Percentiles rank a stretch among this genome's conserved stretches.
Evolutionary conservation across 2,329 filamentous ascomycete species (phyloP).

Genomic region (Cercospora zeina): DNA sequence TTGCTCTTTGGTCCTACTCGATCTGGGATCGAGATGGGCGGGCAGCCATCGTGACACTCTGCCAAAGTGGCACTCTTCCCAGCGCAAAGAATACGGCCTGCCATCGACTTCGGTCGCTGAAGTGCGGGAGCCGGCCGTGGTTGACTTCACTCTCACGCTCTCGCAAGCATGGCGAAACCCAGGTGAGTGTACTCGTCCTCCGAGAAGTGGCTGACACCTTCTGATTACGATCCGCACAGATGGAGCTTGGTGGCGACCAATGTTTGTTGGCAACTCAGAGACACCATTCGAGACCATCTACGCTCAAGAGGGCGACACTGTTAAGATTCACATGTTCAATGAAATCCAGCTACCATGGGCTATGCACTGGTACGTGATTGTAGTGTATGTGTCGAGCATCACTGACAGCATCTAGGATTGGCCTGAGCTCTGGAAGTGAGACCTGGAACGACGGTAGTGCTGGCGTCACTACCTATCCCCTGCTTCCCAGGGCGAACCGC

Average conservation of each 20-base stretch:
- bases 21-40: neutral
- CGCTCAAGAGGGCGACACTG: constrained; percentile 25
- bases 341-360: constrained; percentile 21
- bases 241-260: constrained; percentile 25
- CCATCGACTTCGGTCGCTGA: neutral
- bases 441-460: constrained; percentile 29
- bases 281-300: constrained; percentile 25
- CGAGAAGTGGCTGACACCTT: neutral
- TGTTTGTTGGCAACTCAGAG: constrained; percentile 28
- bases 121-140: neutral
- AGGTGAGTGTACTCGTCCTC: neutral
- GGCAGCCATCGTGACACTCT: neutral
- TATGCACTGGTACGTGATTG: constrained; percentile 18
- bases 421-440: constrained; percentile 17
- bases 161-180: constrained; percentile 27
- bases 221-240: constrained; percentile 12
- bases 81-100: neutral
- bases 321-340: constrained; percentile 27
- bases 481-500: constrained; percentile 27
- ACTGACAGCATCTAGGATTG: constrained; percentile 6
- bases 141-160: constrained; percentile 24
- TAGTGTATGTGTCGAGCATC: no score
- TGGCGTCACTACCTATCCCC: constrained; percentile 25
- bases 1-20: constrained; percentile 1
- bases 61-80: neutral